Conservation (phyloP, 306 rosid genomes). For the cucumber (Cucumis sativus) region Cucumber_9930_V3 NC_026657.2:6320501-6321000, state of each 20-base stretch:
- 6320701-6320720: constrained; percentile 26
- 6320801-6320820: constrained; percentile 43
- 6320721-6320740: constrained; percentile 54
- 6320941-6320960: constrained; percentile 17
- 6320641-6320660: constrained; percentile 42
- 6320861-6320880: constrained; percentile 27
- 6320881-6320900: constrained; percentile 37
- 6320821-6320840: constrained; percentile 53
- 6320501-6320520: constrained; percentile 19
- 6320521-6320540: constrained; percentile 47
- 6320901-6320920: constrained; percentile 50
- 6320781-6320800: constrained; percentile 15
- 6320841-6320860: constrained; percentile 39
- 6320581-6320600: constrained; percentile 24
- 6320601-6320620: constrained; percentile 28
- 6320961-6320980: constrained; percentile 58
- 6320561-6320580: constrained; percentile 26
- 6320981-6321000: constrained; percentile 39
- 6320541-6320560: constrained; percentile 59
- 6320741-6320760: constrained; percentile 53
- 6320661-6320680: constrained; percentile 44
- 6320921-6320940: constrained; percentile 29
- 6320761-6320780: constrained; percentile 29
- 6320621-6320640: constrained; percentile 43
- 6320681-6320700: constrained; percentile 29